Evolutionary conservation across 495 filamentous ascomycete genomes (phyloP).

Genomic region (Venustampulla echinocandica): DNA sequence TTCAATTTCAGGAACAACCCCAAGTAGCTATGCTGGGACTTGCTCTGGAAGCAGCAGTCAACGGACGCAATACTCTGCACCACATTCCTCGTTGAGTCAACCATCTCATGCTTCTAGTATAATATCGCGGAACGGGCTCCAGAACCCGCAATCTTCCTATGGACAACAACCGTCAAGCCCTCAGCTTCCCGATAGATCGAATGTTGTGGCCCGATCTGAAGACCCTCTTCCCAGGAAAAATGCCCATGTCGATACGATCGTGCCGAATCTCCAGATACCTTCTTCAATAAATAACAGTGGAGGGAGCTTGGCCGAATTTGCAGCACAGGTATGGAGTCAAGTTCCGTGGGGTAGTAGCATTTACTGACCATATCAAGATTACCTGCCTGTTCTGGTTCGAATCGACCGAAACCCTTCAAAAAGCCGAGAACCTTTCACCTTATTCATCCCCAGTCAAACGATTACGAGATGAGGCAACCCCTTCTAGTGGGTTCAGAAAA

Average conservation of each 20-base stretch:
- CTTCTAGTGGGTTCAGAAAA: slow-evolving; percentile 73
- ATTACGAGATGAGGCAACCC: slow-evolving; percentile 64
- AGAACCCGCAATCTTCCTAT: slow-evolving; percentile 27
- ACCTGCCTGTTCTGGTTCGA: slow-evolving; percentile 99
- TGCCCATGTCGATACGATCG: slow-evolving; percentile 37
- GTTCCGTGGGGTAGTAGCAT: not conserved
- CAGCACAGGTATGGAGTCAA: slow-evolving; percentile 56
- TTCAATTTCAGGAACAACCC: slow-evolving; percentile 19
- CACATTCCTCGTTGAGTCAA: slow-evolving; percentile 10
- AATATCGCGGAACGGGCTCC: slow-evolving; percentile 15
- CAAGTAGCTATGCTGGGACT: slow-evolving; percentile 16
- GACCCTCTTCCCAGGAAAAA: slow-evolving; percentile 24
- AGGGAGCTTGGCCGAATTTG: slow-evolving; percentile 70
- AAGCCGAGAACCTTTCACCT: slow-evolving; percentile 57
- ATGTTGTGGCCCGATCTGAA: slow-evolving; percentile 18
- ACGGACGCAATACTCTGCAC: slow-evolving; percentile 12
- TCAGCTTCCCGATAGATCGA: slow-evolving; percentile 3
- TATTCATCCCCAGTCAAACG: slow-evolving; percentile 38
- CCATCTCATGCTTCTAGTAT: slow-evolving; percentile 9
- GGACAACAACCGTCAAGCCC: slow-evolving; percentile 24
- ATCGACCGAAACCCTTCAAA: slow-evolving; percentile 62
- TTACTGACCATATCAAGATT: slow-evolving; percentile 45
- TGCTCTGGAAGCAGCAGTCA: slow-evolving; percentile 16
- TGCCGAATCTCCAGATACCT: slow-evolving; percentile 62
- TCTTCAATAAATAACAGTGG: slow-evolving; percentile 63